These are phyloP conservation scores for Glycine tomentella DNA, from an alignment of 306 rosid species.

Conservation along the genomic window DNA sequence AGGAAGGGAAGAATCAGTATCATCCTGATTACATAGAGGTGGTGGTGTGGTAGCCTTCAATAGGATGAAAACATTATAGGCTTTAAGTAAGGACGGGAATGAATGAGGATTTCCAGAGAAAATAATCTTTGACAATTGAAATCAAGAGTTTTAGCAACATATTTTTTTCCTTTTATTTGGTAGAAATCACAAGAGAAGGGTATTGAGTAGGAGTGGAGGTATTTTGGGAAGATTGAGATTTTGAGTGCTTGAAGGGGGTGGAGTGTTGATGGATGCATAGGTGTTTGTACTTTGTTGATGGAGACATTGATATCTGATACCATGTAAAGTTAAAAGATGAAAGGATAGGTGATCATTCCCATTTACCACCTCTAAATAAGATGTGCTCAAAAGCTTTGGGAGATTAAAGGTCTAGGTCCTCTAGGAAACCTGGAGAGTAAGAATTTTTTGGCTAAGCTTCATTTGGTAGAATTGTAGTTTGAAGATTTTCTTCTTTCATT, in stretches of 20 bases:
- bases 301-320: not conserved
- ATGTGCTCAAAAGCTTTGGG: not conserved
- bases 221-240: conserved; percentile 13
- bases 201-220: not conserved
- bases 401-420: not conserved
- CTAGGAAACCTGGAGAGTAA: not conserved
- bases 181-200: not conserved
- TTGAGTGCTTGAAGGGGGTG: not conserved
- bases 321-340: not conserved
- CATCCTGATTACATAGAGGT: not conserved
- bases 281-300: not conserved
- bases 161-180: not conserved
- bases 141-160: not conserved
- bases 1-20: not conserved
- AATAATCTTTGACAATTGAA: not conserved
- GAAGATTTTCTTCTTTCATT: not conserved
- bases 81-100: not conserved
- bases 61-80: conserved; percentile 3
- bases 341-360: not conserved
- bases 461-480: not conserved
- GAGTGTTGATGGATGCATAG: not conserved
- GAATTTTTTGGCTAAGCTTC: not conserved
- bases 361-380: not conserved
- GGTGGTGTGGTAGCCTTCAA: conserved; percentile 16
- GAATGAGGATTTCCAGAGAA: conserved; percentile 1